Conservation (phyloP, 2,329 filamentous ascomycete species). For the Teratosphaeria viscida region DNA sequence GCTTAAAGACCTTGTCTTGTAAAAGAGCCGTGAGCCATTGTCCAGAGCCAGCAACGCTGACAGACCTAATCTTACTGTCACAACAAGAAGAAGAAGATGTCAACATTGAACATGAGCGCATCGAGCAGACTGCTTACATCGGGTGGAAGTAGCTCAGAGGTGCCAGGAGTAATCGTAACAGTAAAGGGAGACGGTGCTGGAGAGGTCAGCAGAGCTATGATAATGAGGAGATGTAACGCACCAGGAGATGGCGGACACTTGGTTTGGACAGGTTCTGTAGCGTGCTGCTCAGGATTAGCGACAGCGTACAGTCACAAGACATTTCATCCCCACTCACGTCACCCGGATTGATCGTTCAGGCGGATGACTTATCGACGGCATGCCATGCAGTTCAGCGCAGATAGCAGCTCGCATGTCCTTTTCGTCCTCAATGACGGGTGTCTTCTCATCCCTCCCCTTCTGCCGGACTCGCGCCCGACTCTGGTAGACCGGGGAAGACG, state of each 20-base stretch:
- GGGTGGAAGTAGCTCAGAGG: conserved; percentile 45
- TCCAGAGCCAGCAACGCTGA: conserved; percentile 42
- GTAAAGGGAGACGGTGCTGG: conserved; percentile 39
- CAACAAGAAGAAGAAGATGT: background rate
- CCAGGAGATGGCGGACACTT: conserved; percentile 31
- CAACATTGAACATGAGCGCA: background rate
- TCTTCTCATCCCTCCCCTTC: conserved; percentile 21
- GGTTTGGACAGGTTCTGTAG: conserved; percentile 35
- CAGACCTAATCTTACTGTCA: conserved; percentile 33
- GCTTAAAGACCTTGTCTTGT: conserved; percentile 40
- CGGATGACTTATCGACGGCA: conserved; percentile 42
- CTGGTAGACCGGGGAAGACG: conserved; percentile 30
- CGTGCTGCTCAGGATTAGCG: conserved; percentile 7
- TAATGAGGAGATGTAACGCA: background rate
- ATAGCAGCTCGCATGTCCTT: conserved; percentile 41
- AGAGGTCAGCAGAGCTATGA: background rate
- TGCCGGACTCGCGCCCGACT: conserved; percentile 21
- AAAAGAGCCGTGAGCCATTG: conserved; percentile 40
- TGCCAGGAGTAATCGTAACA: conserved; percentile 38
- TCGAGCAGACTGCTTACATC: conserved; percentile 16
- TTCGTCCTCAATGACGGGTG: conserved; percentile 29
- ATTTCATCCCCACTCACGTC: conserved; percentile 15
- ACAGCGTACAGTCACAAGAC: background rate
- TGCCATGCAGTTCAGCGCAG: conserved; percentile 37
- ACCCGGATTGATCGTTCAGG: conserved; percentile 39